Evolutionary conservation across 2,329 filamentous ascomycete species (phyloP), one percentile per base, ranked within the genome.

Genomic region (Botrytis galanthina): DNA sequence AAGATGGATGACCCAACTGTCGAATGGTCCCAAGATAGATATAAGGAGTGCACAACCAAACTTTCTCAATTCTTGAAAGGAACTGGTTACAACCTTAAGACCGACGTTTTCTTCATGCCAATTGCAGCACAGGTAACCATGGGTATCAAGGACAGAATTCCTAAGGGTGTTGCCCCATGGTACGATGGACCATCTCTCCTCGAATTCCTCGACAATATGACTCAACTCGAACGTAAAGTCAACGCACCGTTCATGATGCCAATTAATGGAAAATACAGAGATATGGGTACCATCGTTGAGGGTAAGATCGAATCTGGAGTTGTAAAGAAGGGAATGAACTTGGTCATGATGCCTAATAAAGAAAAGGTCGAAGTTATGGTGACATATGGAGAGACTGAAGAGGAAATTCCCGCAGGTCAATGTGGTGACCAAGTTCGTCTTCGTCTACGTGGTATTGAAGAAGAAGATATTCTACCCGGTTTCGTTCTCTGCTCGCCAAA

Each of bases 201-300:
- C 32, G 95, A 98, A 83, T 98, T 95, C 83, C 90, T 99, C n/a
- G 95, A 98, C 82, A 86, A 89, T 81, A 98, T 98, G 93, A 90
- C 92, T 80, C 90, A 95, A 20, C 88, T 98, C 57, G 95, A 99
- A 83, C 93, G 96, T 79, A 99, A 98, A 86, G 84, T 98, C 79
- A 97, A 97, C 79, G 96, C 96, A 2, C 95, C 96, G 16, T 98
- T 99, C 87, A 98, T 99, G 96, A 98, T 99, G 95, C 93, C 96
- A 14, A 88, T 99, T 77, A 93, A 93, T 76, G 94, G 93, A 83
- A 99, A 99, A 85, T 99, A 98, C 86, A 90, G 93, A 79, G 97
- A 99, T 82, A 92, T 99, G 88, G 96, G 96, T 79, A 99, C 96
- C 75, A 94, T 99, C 89, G 89, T 98, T 60, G 97, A 99, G 85